These are phyloP conservation scores for Leccinum imitatum DNA, from an alignment of 768 basidiomycete species.

Conservation along the genomic window DNA sequence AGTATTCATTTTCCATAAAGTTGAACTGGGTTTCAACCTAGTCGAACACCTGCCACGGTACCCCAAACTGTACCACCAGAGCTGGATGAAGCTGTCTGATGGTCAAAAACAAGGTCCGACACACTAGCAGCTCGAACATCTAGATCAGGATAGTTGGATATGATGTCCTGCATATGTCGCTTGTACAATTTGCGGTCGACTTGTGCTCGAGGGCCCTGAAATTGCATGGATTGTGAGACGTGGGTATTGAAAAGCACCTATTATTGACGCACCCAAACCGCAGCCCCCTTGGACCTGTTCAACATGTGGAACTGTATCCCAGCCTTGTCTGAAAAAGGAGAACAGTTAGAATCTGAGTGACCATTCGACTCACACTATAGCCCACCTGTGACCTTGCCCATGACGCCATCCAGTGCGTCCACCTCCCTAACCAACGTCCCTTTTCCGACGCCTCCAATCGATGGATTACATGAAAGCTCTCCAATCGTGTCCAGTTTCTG, in stretches of 20 bases:
- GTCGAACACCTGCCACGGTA: slow-evolving; percentile 59
- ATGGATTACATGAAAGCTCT: slow-evolving; percentile 87
- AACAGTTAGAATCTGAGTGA: not conserved
- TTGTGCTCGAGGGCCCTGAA: slow-evolving; percentile 84
- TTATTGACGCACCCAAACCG: slow-evolving; percentile 73
- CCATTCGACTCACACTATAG: not conserved
- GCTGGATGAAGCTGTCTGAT: slow-evolving; percentile 28
- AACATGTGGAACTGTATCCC: slow-evolving; percentile 88
- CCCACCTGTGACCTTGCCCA: slow-evolving; percentile 79
- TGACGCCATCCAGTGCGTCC: slow-evolving; percentile 86
- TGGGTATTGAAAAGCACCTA: too few species aligned
- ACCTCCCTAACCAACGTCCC: slow-evolving; percentile 90
- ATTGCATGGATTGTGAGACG: not conserved
- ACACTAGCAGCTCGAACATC: slow-evolving; percentile 72
- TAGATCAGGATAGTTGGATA: slow-evolving; percentile 67
- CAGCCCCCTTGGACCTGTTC: slow-evolving; percentile 83
- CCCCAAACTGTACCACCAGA: slow-evolving; percentile 42
- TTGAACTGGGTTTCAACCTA: slow-evolving; percentile 45
- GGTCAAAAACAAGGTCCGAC: slow-evolving; percentile 72
- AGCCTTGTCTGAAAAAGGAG: slow-evolving; percentile 62
- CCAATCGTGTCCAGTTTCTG: slow-evolving; percentile 82
- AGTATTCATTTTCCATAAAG: not conserved
- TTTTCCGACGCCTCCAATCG: slow-evolving; percentile 90
- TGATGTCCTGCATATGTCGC: slow-evolving; percentile 69
- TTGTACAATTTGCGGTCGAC: slow-evolving; percentile 87